Percentiles rank a stretch among this genome's conserved stretches.
These are phyloP conservation scores for Kurtzmaniella cleridarum DNA, from an alignment of 805 yeast genomes.

Conservation along the genomic window DNA sequence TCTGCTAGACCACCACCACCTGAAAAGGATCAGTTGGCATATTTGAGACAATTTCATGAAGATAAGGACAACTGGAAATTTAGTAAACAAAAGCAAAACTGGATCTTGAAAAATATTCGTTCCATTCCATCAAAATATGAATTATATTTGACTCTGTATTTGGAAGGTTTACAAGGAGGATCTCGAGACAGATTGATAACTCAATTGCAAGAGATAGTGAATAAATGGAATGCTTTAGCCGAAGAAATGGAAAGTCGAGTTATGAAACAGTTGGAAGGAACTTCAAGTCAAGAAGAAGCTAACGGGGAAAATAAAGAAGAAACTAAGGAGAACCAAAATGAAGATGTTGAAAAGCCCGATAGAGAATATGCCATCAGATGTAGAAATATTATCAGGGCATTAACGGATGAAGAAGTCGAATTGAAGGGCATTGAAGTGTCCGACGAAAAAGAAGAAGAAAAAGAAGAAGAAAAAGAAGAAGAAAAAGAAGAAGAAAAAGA, in stretches of 20 bases:
- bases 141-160: conserved; percentile 43
- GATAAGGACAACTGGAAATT: conserved; percentile 72
- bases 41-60: conserved; percentile 51
- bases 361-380: conserved; percentile 40
- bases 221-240: conserved; percentile 52
- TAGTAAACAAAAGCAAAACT: conserved; percentile 80
- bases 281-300: conserved; percentile 4
- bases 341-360: conserved; percentile 21
- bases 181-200: conserved; percentile 52
- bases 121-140: conserved; percentile 50
- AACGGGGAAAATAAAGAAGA: conserved; percentile 12
- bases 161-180: conserved; percentile 66
- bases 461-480: neutral
- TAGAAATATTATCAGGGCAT: conserved; percentile 22
- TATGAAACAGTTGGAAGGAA: conserved; percentile 29
- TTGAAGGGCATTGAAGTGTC: conserved; percentile 24
- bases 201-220: conserved; percentile 42
- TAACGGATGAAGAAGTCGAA: conserved; percentile 37
- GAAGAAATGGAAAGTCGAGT: conserved; percentile 36
- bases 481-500: conserved; percentile 6
- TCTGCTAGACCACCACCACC: conserved; percentile 65
- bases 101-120: conserved; percentile 65
- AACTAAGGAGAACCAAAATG: conserved; percentile 9
- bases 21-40: conserved; percentile 68
- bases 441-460: conserved; percentile 1